Conservation (phyloP, 2,329 filamentous ascomycete species). For the Fusarium paranaense region DNA sequence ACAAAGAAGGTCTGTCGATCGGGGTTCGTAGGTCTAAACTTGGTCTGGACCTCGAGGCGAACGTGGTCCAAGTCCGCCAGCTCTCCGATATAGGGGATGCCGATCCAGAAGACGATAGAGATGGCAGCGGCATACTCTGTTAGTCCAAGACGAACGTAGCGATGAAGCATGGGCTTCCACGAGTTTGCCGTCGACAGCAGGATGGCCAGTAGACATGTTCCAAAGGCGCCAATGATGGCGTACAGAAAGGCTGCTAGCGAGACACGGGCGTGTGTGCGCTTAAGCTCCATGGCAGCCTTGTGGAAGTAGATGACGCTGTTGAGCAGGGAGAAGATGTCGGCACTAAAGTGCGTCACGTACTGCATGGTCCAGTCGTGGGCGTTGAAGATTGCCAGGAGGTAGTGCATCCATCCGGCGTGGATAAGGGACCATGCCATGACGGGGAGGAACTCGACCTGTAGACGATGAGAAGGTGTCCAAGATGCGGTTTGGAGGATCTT, state of each 20-base stretch:
- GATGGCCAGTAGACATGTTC: constrained; percentile 72
- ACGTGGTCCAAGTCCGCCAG: constrained; percentile 68
- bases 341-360: constrained; percentile 75
- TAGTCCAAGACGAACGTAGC: constrained; percentile 70
- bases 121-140: constrained; percentile 75
- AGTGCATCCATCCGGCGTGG: constrained; percentile 74
- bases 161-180: constrained; percentile 72
- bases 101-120: constrained; percentile 74
- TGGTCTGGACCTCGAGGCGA: constrained; percentile 65
- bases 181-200: constrained; percentile 70
- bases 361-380: constrained; percentile 78
- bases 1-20: constrained; percentile 69
- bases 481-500: constrained; percentile 24
- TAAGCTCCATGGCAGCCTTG: constrained; percentile 73
- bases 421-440: constrained; percentile 77
- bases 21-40: constrained; percentile 68
- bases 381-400: constrained; percentile 72
- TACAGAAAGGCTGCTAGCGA: constrained; percentile 74
- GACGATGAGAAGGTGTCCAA: constrained; percentile 1
- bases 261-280: constrained; percentile 66
- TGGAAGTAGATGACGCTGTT: constrained; percentile 78
- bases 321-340: constrained; percentile 74
- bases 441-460: constrained; percentile 68
- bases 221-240: constrained; percentile 71
- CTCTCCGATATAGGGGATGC: constrained; percentile 70